These are phyloP conservation scores for Primulina huaijiensis DNA, from an alignment of 257 asterid genomes.

Conservation along the genomic window DNA sequence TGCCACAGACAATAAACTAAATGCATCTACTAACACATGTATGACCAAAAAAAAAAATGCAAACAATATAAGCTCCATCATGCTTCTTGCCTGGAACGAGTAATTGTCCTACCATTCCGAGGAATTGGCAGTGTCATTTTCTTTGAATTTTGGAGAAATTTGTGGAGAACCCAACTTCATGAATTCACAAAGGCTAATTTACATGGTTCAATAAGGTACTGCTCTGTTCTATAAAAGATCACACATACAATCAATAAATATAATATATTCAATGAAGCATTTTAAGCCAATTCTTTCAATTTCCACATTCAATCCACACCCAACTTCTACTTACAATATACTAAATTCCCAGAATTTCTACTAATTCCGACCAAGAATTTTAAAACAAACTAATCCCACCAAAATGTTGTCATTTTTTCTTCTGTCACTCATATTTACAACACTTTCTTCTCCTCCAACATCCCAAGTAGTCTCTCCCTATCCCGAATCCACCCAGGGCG, in stretches of 20 bases:
- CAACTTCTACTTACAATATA: conserved; percentile 19
- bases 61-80: too few species aligned
- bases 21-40: too few species aligned
- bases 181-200: conserved; percentile 13
- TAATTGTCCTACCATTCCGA: conserved; percentile 23
- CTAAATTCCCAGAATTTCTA: not conserved
- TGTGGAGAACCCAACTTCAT: conserved; percentile 6
- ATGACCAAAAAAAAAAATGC: too few species aligned
- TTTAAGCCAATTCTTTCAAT: not conserved
- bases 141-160: conserved; percentile 30
- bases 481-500: conserved; percentile 21
- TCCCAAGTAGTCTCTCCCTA: conserved; percentile 14
- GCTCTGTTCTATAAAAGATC: conserved; percentile 4
- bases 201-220: not conserved
- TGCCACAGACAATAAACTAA: too few species aligned
- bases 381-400: not conserved
- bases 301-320: conserved; percentile 19
- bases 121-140: conserved; percentile 16
- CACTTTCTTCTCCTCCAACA: conserved; percentile 15
- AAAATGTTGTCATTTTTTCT: conserved; percentile 21
- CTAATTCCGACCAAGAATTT: conserved; percentile 23
- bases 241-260: conserved; percentile 14
- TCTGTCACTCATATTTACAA: conserved; percentile 15
- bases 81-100: conserved; percentile 25
- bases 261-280: not conserved